Base-by-base conservation (phyloP, 257 asterid genomes). In the Solanum tacnaense region DNA sequence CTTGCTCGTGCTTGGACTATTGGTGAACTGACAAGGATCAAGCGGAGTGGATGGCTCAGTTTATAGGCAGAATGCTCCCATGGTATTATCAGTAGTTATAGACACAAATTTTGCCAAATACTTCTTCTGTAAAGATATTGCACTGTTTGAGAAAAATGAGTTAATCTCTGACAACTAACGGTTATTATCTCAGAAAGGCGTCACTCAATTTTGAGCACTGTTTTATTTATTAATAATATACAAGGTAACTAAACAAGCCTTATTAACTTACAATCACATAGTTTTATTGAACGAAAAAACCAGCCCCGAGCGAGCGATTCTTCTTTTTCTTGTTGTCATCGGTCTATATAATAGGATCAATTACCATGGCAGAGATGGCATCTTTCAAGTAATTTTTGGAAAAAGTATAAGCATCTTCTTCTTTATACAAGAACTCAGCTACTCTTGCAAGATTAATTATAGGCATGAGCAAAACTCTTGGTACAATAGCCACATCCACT, bases 1-100 rank as follows among this genome's bases (percentile, higher is more conserved):
- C 70, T 87, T 91, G 92, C 79, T 89, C 90, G 11, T 91, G 92
- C 73, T 44, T 27, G 84, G 92, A 87, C 84, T 91, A 91, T 36
- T 91, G 92, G 90, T 91, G 84, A 89, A 72, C 13, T n/a, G 83
- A 76, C 60, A 46, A 32, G 52, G 44, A 52, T 56, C 36, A 86
- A 74, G 58, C 68, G 25, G 31, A 68, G 74, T 68, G 10, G 60
- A 76, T 13, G 62, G 84, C 35, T 41, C 29, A 74, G 52, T 36
- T 31, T 2, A 23, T 18, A 16, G 79, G 56, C 31, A 75, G 56
- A 36, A 76, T 81, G 39, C 85, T 44, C 39, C 6, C 67, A 78
- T 25, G 23, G 76, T 70, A 70, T n/a, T 29, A 13, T 29, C 25
- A 71, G 7, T 71, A 71, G 11, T 13, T 15, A 5, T 25, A 31